Evolutionary conservation across 768 basidiomycete species (phyloP).

Genomic region (Amanita muscaria): DNA sequence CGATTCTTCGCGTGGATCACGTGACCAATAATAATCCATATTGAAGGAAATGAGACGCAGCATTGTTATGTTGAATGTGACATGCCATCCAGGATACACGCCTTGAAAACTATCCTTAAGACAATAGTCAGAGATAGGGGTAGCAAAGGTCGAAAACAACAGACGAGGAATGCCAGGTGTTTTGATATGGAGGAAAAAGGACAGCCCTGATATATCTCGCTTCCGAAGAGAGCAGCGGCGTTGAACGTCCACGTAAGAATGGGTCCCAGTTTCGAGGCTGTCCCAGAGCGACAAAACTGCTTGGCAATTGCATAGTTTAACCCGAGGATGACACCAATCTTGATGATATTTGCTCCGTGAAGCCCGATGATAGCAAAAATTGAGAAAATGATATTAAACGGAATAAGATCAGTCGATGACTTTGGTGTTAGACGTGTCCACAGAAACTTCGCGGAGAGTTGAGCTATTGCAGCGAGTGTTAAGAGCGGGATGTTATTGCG

Average conservation of each 20-base stretch:
- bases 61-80: conserved; percentile 95
- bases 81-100: conserved; percentile 85
- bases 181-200: conserved; percentile 48
- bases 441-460: conserved; percentile 47
- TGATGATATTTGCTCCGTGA: conserved; percentile 76
- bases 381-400: conserved; percentile 56
- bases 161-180: conserved; percentile 51
- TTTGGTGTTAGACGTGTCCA: conserved; percentile 27
- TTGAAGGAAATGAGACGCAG: conserved; percentile 87
- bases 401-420: conserved; percentile 27
- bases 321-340: conserved; percentile 64
- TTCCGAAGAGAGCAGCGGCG: conserved; percentile 59
- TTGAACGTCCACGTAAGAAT: conserved; percentile 75
- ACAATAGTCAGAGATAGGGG: conserved; percentile 1
- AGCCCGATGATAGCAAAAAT: conserved; percentile 57
- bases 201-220: conserved; percentile 72
- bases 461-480: conserved; percentile 34
- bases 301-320: conserved; percentile 63
- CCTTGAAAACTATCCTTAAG: conserved; percentile 62
- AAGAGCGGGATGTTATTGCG: conserved; percentile 71
- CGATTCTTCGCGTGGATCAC: conserved; percentile 20
- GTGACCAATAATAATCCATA: conserved; percentile 90
- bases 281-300: conserved; percentile 16
- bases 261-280: conserved; percentile 36
- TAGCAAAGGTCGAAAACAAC: conserved; percentile 15